Evolutionary conservation across 495 filamentous ascomycete genomes (phyloP).

Genomic region (Venustampulla echinocandica): DNA sequence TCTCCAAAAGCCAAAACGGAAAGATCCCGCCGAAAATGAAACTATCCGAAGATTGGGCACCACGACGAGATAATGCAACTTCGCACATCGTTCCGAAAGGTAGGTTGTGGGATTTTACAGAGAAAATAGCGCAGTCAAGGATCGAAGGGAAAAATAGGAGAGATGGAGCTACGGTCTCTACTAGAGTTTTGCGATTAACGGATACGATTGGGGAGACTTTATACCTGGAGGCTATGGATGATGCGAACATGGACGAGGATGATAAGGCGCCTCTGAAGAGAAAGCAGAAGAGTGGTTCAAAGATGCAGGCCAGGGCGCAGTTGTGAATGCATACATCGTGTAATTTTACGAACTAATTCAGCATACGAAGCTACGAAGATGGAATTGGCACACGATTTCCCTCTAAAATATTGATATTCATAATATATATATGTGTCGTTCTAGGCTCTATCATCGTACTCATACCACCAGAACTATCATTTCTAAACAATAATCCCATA

Average conservation of each 20-base stretch:
- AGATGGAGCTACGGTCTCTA: slow-evolving; percentile 82
- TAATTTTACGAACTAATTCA: slow-evolving; percentile 10
- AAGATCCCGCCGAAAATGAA: slow-evolving; percentile 49
- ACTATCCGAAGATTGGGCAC: slow-evolving; percentile 72
- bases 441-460: no score
- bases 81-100: slow-evolving; percentile 60
- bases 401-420: no score
- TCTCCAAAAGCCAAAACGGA: slow-evolving; percentile 54
- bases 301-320: slow-evolving; percentile 36
- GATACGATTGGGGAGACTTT: slow-evolving; percentile 37
- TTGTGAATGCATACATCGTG: slow-evolving; percentile 27
- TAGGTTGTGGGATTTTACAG: slow-evolving; percentile 80
- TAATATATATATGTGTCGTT: no score
- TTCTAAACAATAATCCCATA: slow-evolving; percentile 50
- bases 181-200: slow-evolving; percentile 53
- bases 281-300: slow-evolving; percentile 33
- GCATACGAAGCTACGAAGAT: slow-evolving; percentile 6
- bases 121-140: slow-evolving; percentile 70
- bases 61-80: slow-evolving; percentile 45
- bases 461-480: neutral
- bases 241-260: slow-evolving; percentile 15
- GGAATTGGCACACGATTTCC: no score
- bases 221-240: slow-evolving; percentile 32
- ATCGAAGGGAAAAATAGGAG: slow-evolving; percentile 91
- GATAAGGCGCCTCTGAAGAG: slow-evolving; percentile 20